Base-by-base conservation (phyloP, 306 rosid species). In the Styphnolobium japonicum region DNA sequence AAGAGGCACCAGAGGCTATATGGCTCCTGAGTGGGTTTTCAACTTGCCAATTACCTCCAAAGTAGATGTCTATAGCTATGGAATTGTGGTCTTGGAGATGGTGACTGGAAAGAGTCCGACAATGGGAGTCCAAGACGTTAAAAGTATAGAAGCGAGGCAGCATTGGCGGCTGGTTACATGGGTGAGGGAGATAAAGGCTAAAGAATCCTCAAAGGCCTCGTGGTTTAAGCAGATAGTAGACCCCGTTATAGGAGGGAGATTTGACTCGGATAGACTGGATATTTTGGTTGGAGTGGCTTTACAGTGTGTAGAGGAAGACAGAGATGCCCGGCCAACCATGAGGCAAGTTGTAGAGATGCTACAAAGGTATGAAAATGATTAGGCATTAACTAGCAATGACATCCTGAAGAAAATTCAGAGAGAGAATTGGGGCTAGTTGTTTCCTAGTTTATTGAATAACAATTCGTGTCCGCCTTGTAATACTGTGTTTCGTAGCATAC, bases 11-110 rank as follows among this genome's bases (percentile, higher is more conserved):
- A 82, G 92, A 80, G 94, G 97, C 0, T 89, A 89, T 49, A 89
- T 91, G 85, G 94, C 97, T 9, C 92, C 92, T 0, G 97, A 91
- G 76, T 89, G 92, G 97, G 61, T 92, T 16, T 83, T 68, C 2
- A 89, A 88, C 36, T 73, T 57, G 21, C 86, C 89, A 9, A 86
- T 92, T 3, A 89, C 94, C 8, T 77, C 97, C 31, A 92, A 89
- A 78, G 91, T 88, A 9, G 97, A 92, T 33, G 97, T 92, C 0
- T 92, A 86, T 56, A 89, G 92, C 62, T 89, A 83, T 21, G 92
- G 92, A 25, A 73, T 92, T 55, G 92, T 92, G 18, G 73, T 88
- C 18, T 66, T 92, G 87, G 97, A 92, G 74, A 84, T 89, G 74
- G 25, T 89, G 52, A 91, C 91, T 0, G 91, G 93, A 69, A 92